These are phyloP conservation scores for Hypoxylon fuscum DNA, from an alignment of 495 filamentous ascomycete genomes.

Conservation along the genomic window DNA sequence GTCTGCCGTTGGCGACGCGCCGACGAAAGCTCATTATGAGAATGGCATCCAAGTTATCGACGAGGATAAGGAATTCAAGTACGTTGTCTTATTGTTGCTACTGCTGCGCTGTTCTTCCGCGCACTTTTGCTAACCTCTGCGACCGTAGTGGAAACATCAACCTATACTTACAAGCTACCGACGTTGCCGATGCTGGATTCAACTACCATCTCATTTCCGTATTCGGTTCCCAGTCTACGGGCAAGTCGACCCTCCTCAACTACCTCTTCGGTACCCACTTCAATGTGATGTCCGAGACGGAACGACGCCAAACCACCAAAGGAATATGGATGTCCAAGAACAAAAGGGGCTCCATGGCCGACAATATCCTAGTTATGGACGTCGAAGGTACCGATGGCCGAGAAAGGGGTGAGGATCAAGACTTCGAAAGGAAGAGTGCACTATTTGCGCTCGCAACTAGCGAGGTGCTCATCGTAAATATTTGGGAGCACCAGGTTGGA, in stretches of 20 bases:
- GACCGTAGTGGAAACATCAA: constrained; percentile 74
- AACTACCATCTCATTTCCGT: constrained; percentile 99
- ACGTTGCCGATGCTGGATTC: constrained; percentile 87
- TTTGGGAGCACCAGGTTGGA: constrained; percentile 99
- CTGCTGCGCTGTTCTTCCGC: constrained; percentile 11
- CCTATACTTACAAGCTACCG: constrained; percentile 79
- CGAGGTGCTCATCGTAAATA: constrained; percentile 97
- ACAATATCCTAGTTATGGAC: constrained; percentile 99
- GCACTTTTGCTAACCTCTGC: constrained; percentile 18
- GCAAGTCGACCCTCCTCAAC: constrained; percentile 97
- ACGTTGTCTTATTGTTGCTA: constrained; percentile 47
- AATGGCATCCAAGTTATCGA: constrained; percentile 97
- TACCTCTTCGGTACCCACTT: constrained; percentile 95
- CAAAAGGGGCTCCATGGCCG: constrained; percentile 81
- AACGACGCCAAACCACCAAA: constrained; percentile 95
- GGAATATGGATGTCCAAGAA: constrained; percentile 99
- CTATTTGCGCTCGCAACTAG: constrained; percentile 96
- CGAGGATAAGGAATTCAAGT: constrained; percentile 97
- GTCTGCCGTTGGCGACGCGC: constrained; percentile 75
- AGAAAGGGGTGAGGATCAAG: constrained; percentile 96
- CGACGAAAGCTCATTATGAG: constrained; percentile 75
- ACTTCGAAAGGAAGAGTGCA: constrained; percentile 97
- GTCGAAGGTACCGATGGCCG: constrained; percentile 98
- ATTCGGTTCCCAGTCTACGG: constrained; percentile 97
- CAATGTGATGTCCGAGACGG: constrained; percentile 91